Conservation (phyloP, 805 yeast species). For the Monosporozyma aerobia region DNA sequence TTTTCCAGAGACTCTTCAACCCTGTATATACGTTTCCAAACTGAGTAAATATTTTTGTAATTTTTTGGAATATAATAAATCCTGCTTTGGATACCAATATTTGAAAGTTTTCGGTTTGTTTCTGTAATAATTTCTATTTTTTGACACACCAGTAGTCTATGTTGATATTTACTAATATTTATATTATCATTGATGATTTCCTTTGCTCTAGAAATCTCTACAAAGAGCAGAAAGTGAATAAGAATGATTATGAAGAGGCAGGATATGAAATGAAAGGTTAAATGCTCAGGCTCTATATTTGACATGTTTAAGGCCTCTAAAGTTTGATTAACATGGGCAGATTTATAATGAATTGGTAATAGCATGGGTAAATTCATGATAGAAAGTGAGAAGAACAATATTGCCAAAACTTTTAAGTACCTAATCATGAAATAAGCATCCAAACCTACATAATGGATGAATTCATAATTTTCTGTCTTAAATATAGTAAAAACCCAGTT, state of each 20-base stretch:
- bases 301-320: conserved; percentile 65
- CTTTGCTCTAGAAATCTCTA: conserved; percentile 45
- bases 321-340: conserved; percentile 14
- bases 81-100: conserved; percentile 40
- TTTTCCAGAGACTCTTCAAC: conserved; percentile 33
- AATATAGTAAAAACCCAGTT: conserved; percentile 19
- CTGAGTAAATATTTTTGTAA: conserved; percentile 30
- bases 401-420: conserved; percentile 42
- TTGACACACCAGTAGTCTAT: conserved; percentile 30
- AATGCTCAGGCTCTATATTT: conserved; percentile 45
- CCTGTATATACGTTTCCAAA: conserved; percentile 25
- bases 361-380: conserved; percentile 48
- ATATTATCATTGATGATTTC: conserved; percentile 39
- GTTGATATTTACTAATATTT: conserved; percentile 23
- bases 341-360: conserved; percentile 48
- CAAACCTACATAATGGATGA: conserved; percentile 39
- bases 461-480: conserved; percentile 34
- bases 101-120: conserved; percentile 16
- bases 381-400: conserved; percentile 46
- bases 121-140: conserved; percentile 38
- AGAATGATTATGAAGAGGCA: conserved; percentile 44
- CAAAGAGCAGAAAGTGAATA: conserved; percentile 46
- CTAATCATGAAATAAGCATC: conserved; percentile 71
- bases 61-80: conserved; percentile 51
- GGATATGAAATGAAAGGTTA: conserved; percentile 56